Conservation (phyloP, 192 early-diverging fungal genomes). For the Umbelopsis sp. region DNA sequence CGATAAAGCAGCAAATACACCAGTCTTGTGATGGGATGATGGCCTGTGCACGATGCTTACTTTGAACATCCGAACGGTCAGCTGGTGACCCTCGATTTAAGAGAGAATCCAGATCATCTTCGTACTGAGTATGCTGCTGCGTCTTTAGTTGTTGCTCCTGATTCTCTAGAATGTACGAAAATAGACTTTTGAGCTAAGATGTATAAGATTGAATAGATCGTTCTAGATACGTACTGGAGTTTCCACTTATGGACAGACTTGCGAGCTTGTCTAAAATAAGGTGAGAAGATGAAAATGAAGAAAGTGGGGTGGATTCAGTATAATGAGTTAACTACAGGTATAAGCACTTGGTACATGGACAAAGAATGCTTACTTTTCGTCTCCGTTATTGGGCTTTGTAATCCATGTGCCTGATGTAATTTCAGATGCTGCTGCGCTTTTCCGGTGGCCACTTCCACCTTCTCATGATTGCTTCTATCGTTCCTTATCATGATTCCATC, state of each 20-base stretch:
- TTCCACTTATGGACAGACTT: too few relatives aligned
- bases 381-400: neutral
- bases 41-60: constrained; percentile 13
- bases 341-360: too few relatives aligned
- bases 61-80: constrained; percentile 13
- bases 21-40: neutral
- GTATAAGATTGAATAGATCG: too few relatives aligned
- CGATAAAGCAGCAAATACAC: neutral
- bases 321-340: too few relatives aligned
- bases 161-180: neutral
- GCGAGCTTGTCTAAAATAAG: too few relatives aligned
- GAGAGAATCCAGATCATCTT: constrained; percentile 14
- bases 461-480: constrained; percentile 25
- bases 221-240: too few relatives aligned
- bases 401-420: neutral
- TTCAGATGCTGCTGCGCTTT: constrained; percentile 2
- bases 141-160: neutral
- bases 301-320: too few relatives aligned
- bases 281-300: too few relatives aligned
- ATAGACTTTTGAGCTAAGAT: too few relatives aligned
- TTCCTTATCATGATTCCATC: constrained; percentile 37
- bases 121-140: constrained; percentile 10
- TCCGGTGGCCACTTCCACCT: neutral
- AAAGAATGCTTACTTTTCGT: neutral
- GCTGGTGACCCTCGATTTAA: neutral